These are phyloP conservation scores for Gnomoniopsis smithogilvyi DNA, from an alignment of 2,329 filamentous ascomycete genomes.

Conservation along the genomic window DNA sequence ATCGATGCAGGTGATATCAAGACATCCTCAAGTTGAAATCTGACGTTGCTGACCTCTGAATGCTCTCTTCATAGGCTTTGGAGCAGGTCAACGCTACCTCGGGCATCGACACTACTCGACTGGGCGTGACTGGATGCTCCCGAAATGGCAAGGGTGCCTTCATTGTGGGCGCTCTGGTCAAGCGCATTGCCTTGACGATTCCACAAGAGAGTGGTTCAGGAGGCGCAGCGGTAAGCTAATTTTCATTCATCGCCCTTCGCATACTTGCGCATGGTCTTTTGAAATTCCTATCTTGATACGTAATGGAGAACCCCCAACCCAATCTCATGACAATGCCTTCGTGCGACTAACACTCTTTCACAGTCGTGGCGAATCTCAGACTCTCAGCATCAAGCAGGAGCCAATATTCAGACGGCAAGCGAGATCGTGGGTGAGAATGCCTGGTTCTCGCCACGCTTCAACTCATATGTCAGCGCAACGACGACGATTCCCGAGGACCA, in stretches of 20 bases:
- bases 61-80: conserved; percentile 29
- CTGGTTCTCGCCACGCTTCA: conserved; percentile 58
- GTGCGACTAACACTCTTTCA: not conserved
- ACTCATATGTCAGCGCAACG: conserved; percentile 46
- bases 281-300: not conserved
- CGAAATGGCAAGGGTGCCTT: conserved; percentile 64
- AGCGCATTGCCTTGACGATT: conserved; percentile 57
- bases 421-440: conserved; percentile 57
- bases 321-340: not conserved
- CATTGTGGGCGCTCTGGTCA: conserved; percentile 56
- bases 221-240: conserved; percentile 41
- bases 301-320: not conserved
- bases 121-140: conserved; percentile 62
- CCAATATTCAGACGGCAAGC: conserved; percentile 57
- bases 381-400: conserved; percentile 45
- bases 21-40: not conserved
- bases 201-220: conserved; percentile 62
- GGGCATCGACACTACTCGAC: conserved; percentile 45
- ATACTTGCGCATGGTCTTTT: not conserved
- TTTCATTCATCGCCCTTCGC: not conserved
- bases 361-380: conserved; percentile 56
- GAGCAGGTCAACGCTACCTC: conserved; percentile 44
- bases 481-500: conserved; percentile 52
- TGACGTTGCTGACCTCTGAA: not conserved
- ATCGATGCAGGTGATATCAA: conserved; percentile 40